A percentile compares a stretch with the other conserved stretches of the same genome.
Conservation (phyloP, 768 basidiomycete genomes). For the Boletus sp. region DNA sequence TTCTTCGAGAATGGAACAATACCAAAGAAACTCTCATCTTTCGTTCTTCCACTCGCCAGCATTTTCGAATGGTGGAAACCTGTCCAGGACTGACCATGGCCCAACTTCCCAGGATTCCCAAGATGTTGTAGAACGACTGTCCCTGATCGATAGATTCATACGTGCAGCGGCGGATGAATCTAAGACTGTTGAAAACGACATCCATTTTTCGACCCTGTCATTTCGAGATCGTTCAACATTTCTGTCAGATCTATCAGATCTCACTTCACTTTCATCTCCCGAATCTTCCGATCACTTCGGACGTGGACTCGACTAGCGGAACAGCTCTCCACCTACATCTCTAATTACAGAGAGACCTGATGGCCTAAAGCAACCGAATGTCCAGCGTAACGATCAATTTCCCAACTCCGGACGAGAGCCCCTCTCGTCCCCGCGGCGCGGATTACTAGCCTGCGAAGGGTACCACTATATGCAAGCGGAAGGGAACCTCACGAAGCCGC, state of each 20-base stretch:
- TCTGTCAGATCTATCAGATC: slow-evolving; percentile 27
- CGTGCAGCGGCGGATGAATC: slow-evolving; percentile 21
- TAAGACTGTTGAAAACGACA: not conserved
- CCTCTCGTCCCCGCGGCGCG: not conserved
- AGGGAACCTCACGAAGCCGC: slow-evolving; percentile 4
- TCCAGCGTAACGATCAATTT: not conserved
- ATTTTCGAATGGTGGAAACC: not conserved
- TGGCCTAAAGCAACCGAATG: not conserved
- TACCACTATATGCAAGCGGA: slow-evolving; percentile 16
- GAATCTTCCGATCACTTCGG: slow-evolving; percentile 5
- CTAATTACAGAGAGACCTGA: slow-evolving; percentile 1
- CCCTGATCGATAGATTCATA: slow-evolving; percentile 27
- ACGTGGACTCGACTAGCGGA: slow-evolving; percentile 1
- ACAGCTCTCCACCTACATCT: slow-evolving; percentile 20
- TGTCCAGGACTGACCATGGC: not conserved
- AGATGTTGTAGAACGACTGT: slow-evolving; percentile 14
- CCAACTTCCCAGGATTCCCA: slow-evolving; percentile 7
- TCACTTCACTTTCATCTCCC: slow-evolving; percentile 30
- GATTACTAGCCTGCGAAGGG: slow-evolving; percentile 19
- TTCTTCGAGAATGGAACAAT: slow-evolving; percentile 18
- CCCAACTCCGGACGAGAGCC: not conserved
- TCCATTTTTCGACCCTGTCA: not conserved
- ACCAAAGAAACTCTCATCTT: not conserved
- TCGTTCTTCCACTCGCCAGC: slow-evolving; percentile 7
- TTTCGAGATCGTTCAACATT: slow-evolving; percentile 20